Base-by-base conservation (phyloP, 345 rosid species). In the Arabidopsis suecica region DNA sequence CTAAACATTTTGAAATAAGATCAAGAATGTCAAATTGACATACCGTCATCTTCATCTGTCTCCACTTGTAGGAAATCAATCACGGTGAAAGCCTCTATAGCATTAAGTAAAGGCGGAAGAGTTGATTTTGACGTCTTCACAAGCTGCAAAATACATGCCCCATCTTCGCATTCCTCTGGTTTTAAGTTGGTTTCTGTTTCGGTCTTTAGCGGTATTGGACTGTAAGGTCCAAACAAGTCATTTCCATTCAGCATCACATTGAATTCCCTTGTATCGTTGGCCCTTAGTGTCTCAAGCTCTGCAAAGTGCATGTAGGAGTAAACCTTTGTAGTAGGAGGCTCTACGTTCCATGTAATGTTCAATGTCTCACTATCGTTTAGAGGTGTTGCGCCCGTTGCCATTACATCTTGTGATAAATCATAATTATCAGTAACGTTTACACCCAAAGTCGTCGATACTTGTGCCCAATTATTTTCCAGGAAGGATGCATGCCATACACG, bases 81-180 rank as follows among this genome's bases (percentile, higher is more conserved):
- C 7, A 68, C 84, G 7, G 63, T 38, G 65, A 44, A 82, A 62
- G 37, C 51, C 42, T 82, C 84, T 0, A 78, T 41, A 32, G 80
- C 84, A 59, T 86, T 88, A 25, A 88, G 71, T 23, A 82, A 48
- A 4, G 90, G 93, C 0, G 87, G 90, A 42, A 88, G 87, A 5
- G 86, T 77, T 2, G 87, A 86, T 14, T n/a, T 41, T 5, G 47
- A 12, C 0, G 81, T 69, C 55, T 66, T 77, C 1, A 44, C 7
- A 40, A 85, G 67, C 50, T 79, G 7, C 16, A 84, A 50, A 23
- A 63, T 25, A 30, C 75, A 83, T 38, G 57, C 12, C 3, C 79
- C 74, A 23, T 45, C 65, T 0, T 61, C 41, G 48, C 83, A 85
- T 12, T 61, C 65, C 65, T 47, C 48, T 8, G 73, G 73, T 9